phyloP scores from a whole-genome alignment of 2,329 filamentous ascomycete species.

The Pseudogymnoascus sp. region DNA sequence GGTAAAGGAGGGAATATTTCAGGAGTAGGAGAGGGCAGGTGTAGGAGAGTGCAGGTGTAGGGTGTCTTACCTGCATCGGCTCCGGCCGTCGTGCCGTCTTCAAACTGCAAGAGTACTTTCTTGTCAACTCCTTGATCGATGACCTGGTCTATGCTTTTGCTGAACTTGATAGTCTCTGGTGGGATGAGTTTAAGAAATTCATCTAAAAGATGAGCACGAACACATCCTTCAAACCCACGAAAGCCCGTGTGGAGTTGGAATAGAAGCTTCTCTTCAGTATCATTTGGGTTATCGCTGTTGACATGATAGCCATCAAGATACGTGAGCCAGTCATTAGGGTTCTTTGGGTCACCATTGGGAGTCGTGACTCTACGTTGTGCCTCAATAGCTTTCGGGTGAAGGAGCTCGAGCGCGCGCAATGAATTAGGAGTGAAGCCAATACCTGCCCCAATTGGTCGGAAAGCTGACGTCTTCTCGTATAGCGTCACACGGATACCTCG shows the following conservation, averaged over 20 bases:
- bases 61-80: conserved; percentile 35
- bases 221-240: conserved; percentile 8
- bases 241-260: conserved; percentile 5
- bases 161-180: conserved; percentile 28
- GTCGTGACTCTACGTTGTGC: conserved; percentile 12
- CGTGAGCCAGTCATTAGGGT: conserved; percentile 12
- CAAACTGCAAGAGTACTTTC: conserved; percentile 33
- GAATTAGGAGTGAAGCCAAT: conserved; percentile 28
- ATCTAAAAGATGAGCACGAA: conserved; percentile 25
- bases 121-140: conserved; percentile 21
- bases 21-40: neutral
- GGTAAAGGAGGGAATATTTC: neutral
- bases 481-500: conserved; percentile 25
- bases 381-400: conserved; percentile 21
- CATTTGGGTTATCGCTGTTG: conserved; percentile 7
- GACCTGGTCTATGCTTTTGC: conserved; percentile 31
- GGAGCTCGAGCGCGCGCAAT: conserved; percentile 24
- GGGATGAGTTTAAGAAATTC: conserved; percentile 33
- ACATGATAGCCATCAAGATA: conserved; percentile 12
- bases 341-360: conserved; percentile 20
- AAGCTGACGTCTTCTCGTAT: conserved; percentile 26
- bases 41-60: neutral
- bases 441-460: conserved; percentile 28
- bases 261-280: conserved; percentile 11
- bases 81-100: conserved; percentile 37